A percentile compares a stretch with the other conserved stretches of the same genome.
Evolutionary conservation across 2,329 filamentous ascomycete genomes (phyloP).

Genomic region (Sporothrix variecibatus): DNA sequence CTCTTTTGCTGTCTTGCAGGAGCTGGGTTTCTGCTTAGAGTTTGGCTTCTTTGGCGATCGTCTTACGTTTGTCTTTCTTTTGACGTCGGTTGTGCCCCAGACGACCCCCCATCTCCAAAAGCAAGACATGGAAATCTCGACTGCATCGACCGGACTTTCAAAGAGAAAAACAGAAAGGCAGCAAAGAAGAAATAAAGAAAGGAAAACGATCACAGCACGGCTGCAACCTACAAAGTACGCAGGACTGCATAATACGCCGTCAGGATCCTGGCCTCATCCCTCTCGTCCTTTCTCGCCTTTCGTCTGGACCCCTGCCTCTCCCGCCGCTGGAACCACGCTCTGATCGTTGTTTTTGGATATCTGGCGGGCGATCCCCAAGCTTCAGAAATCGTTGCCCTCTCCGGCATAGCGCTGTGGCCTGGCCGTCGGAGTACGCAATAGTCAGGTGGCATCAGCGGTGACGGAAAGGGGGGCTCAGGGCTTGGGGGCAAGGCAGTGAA

Average conservation of each 20-base stretch:
- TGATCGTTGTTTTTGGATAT: slow-evolving; percentile 13
- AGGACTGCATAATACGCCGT: background rate
- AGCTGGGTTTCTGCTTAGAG: background rate
- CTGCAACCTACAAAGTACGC: background rate
- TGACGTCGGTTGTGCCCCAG: slow-evolving; percentile 3
- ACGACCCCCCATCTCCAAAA: background rate
- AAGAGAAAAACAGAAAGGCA: background rate
- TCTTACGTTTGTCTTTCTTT: background rate
- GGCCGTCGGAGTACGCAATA: slow-evolving; percentile 12
- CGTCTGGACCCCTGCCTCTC: background rate
- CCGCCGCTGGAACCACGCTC: background rate
- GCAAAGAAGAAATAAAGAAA: background rate
- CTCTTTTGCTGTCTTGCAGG: background rate
- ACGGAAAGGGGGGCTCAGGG: background rate
- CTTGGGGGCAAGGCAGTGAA: background rate
- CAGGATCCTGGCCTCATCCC: background rate
- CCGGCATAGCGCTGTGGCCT: slow-evolving; percentile 22
- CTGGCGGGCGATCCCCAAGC: slow-evolving; percentile 24
- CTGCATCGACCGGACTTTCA: background rate
- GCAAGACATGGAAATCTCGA: slow-evolving; percentile 17
- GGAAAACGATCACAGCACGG: background rate
- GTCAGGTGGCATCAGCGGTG: slow-evolving; percentile 6
- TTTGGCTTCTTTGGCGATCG: slow-evolving; percentile 9
- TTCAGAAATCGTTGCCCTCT: slow-evolving; percentile 25
- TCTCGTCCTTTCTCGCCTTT: background rate